phyloP scores from a whole-genome alignment of 345 rosid genomes.

The Carallia pectinifolia region DNA sequence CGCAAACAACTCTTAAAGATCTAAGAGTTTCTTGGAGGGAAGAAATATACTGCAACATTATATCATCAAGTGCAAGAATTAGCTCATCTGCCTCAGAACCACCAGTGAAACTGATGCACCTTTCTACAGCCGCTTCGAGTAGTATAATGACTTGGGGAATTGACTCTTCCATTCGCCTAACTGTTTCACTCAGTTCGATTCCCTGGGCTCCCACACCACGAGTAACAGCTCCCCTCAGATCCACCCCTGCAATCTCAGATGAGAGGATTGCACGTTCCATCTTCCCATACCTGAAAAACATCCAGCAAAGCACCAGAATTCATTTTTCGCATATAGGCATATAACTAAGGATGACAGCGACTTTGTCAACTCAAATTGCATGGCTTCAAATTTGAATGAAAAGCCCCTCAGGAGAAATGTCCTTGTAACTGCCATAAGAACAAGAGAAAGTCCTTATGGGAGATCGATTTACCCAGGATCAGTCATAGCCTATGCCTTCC shows the following conservation, averaged over 20 bases:
- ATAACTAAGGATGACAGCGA: too few relatives aligned
- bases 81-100: conserved; percentile 98
- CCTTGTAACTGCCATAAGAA: background rate
- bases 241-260: conserved; percentile 86
- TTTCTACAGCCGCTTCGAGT: conserved; percentile 94
- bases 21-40: conserved; percentile 88
- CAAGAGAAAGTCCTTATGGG: too few relatives aligned
- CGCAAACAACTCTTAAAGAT: conserved; percentile 85
- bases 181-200: conserved; percentile 95
- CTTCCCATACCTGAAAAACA: conserved; percentile 72
- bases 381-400: conserved; percentile 1
- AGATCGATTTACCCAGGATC: too few relatives aligned
- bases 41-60: conserved; percentile 87
- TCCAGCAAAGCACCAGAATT: background rate
- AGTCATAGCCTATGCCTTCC: too few relatives aligned
- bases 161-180: conserved; percentile 98
- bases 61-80: conserved; percentile 87
- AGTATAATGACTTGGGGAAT: conserved; percentile 88
- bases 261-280: conserved; percentile 91
- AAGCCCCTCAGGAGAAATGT: background rate
- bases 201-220: conserved; percentile 99
- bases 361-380: background rate
- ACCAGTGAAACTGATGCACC: conserved; percentile 88
- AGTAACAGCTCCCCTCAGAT: conserved; percentile 95
- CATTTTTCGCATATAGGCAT: background rate